phyloP scores from a whole-genome alignment of 768 basidiomycete species.

The Infundibulicybe gibba region DNA sequence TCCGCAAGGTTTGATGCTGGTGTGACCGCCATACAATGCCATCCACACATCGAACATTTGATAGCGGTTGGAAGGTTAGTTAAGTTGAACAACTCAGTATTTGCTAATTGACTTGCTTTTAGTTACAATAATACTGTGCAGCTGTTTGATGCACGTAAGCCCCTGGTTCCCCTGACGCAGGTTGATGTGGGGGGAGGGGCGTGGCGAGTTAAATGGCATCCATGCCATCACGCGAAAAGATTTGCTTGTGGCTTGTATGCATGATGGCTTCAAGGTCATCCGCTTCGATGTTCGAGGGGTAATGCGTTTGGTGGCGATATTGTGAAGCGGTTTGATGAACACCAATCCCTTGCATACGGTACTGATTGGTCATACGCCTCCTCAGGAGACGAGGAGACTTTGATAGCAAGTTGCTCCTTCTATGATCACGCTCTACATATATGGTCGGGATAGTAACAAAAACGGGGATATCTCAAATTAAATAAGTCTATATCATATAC shows the following conservation, averaged over 20 bases:
- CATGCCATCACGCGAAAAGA: conserved; percentile 64
- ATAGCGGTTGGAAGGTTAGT: conserved; percentile 88
- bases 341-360: conserved; percentile 87
- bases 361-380: conserved; percentile 76
- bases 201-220: conserved; percentile 98
- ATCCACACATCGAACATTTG: conserved; percentile 75
- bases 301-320: conserved; percentile 29
- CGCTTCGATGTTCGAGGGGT: conserved; percentile 31
- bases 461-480: no score
- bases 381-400: conserved; percentile 29
- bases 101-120: not conserved
- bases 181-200: conserved; percentile 85
- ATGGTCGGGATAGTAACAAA: conserved; percentile 60
- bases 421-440: conserved; percentile 85
- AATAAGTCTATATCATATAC: no score
- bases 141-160: conserved; percentile 80
- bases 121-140: conserved; percentile 85
- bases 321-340: conserved; percentile 63
- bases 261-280: conserved; percentile 90
- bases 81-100: not conserved
- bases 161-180: conserved; percentile 47
- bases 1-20: conserved; percentile 83
- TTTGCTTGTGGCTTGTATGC: conserved; percentile 95
- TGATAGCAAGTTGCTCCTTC: conserved; percentile 90
- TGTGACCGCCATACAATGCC: conserved; percentile 85